Percentiles rank a stretch among this genome's conserved stretches.
Conservation (phyloP, 805 yeast species). For the Dipodascopsis uninucleata region DNA sequence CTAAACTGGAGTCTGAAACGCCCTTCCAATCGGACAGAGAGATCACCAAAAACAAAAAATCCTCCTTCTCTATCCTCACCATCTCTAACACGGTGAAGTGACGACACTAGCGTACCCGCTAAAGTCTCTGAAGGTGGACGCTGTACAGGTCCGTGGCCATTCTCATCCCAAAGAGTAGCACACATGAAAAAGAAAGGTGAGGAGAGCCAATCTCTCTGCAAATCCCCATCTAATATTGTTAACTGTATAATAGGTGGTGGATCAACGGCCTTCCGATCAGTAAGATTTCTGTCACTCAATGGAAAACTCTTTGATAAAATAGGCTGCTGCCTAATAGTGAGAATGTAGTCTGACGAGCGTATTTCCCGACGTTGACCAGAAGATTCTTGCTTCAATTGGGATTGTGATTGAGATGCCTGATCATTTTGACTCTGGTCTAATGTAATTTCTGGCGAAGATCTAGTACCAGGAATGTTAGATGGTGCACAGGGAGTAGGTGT, state of each 20-base stretch:
- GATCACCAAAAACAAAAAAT: slow-evolving; percentile 29
- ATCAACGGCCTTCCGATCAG: slow-evolving; percentile 28
- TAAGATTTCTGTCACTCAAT: slow-evolving; percentile 3
- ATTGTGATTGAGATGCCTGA: no score
- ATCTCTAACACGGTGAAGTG: slow-evolving; percentile 27
- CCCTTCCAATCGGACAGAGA: slow-evolving; percentile 26
- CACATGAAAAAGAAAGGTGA: slow-evolving; percentile 28
- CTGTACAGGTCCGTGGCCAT: slow-evolving; percentile 11
- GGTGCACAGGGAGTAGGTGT: not conserved
- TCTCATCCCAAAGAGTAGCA: slow-evolving; percentile 21
- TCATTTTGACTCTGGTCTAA: no score
- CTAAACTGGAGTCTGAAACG: slow-evolving; percentile 26
- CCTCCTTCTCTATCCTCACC: slow-evolving; percentile 25
- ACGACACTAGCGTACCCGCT: slow-evolving; percentile 28
- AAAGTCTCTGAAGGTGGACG: slow-evolving; percentile 25
- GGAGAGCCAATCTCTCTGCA: slow-evolving; percentile 23
- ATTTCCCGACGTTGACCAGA: slow-evolving; percentile 18
- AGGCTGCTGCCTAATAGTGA: slow-evolving; percentile 26
- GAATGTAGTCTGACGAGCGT: slow-evolving; percentile 15
- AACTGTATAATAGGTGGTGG: slow-evolving; percentile 29
- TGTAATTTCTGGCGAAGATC: no score
- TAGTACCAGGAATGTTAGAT: no score
- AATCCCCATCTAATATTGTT: slow-evolving; percentile 18
- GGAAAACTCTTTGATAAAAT: slow-evolving; percentile 11
- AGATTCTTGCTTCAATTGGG: no score